These are phyloP conservation scores for Wallacemonas sp. DNA, from an alignment of 208 protist genomes.

Conservation along the genomic window DNA sequence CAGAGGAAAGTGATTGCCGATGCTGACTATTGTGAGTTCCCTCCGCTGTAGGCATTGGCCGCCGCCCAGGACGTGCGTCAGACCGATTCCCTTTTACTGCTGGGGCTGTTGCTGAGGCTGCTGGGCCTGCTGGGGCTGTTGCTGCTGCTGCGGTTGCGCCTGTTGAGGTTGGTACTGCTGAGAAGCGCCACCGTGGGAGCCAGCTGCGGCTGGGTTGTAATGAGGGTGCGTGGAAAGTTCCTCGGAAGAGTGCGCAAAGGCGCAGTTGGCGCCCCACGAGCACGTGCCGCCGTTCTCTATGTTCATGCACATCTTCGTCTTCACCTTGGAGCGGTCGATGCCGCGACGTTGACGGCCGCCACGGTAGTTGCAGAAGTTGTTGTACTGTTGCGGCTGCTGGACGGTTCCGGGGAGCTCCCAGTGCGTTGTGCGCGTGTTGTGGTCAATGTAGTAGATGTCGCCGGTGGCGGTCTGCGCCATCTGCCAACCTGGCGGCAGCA, in stretches of 20 bases:
- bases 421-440: conserved; percentile 86
- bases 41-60: no score
- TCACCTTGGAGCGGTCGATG: conserved; percentile 80
- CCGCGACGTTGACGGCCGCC: conserved; percentile 51
- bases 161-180: conserved; percentile 8
- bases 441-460: conserved; percentile 86
- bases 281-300: conserved; percentile 84
- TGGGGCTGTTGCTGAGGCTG: conserved; percentile 9
- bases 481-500: conserved; percentile 83
- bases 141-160: background rate
- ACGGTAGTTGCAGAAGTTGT: conserved; percentile 22
- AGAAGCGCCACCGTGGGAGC: background rate
- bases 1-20: no score
- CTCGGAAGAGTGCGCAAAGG: conserved; percentile 82
- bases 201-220: conserved; percentile 10
- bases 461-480: conserved; percentile 60
- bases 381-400: conserved; percentile 24
- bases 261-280: conserved; percentile 81
- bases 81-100: background rate
- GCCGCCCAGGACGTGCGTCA: background rate
- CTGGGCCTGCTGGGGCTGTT: conserved; percentile 9
- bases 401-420: conserved; percentile 61
- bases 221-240: conserved; percentile 53
- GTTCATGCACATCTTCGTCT: conserved; percentile 94
- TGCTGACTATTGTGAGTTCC: no score